A percentile compares a stretch with the other conserved stretches of the same genome.
These are phyloP conservation scores for Tetrapisispora taiwanensis DNA, from an alignment of 805 yeast genomes.

Conservation along the genomic window DNA sequence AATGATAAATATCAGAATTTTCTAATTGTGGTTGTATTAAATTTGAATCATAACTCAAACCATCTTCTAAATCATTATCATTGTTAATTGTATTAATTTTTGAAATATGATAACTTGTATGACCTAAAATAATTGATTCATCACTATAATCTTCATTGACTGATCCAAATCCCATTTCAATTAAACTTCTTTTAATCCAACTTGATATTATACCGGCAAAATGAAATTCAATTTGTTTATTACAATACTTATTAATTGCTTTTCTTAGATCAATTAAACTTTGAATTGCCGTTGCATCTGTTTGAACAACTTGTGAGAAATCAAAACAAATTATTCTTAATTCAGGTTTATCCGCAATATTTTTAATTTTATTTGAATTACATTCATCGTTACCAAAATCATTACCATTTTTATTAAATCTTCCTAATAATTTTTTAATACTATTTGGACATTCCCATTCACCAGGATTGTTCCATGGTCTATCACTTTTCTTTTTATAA, in stretches of 20 bases:
- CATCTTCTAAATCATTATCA: slow-evolving; percentile 9
- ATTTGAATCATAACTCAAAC: not conserved
- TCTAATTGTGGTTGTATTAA: not conserved
- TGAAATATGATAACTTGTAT: slow-evolving; percentile 25
- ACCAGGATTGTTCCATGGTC: slow-evolving; percentile 92
- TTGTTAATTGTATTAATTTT: slow-evolving; percentile 7
- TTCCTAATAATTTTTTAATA: slow-evolving; percentile 7
- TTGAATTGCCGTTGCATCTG: slow-evolving; percentile 76
- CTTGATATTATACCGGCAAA: slow-evolving; percentile 77
- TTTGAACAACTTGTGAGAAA: slow-evolving; percentile 62
- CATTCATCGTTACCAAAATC: not conserved
- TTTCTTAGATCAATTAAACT: slow-evolving; percentile 65
- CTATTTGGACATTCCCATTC: slow-evolving; percentile 33
- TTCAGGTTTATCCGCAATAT: slow-evolving; percentile 48
- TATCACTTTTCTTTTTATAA: slow-evolving; percentile 35
- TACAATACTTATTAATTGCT: slow-evolving; percentile 63
- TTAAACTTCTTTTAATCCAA: slow-evolving; percentile 73
- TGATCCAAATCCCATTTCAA: slow-evolving; percentile 70
- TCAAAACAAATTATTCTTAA: slow-evolving; percentile 70
- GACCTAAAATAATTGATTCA: slow-evolving; percentile 26
- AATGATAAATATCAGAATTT: slow-evolving; percentile 7
- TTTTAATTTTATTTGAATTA: not conserved
- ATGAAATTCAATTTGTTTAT: slow-evolving; percentile 79
- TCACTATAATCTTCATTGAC: slow-evolving; percentile 33
- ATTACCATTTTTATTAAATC: slow-evolving; percentile 17